Base-by-base conservation (phyloP, 2,329 filamentous ascomycete genomes). In the Dryadomyces sulphureus region DNA sequence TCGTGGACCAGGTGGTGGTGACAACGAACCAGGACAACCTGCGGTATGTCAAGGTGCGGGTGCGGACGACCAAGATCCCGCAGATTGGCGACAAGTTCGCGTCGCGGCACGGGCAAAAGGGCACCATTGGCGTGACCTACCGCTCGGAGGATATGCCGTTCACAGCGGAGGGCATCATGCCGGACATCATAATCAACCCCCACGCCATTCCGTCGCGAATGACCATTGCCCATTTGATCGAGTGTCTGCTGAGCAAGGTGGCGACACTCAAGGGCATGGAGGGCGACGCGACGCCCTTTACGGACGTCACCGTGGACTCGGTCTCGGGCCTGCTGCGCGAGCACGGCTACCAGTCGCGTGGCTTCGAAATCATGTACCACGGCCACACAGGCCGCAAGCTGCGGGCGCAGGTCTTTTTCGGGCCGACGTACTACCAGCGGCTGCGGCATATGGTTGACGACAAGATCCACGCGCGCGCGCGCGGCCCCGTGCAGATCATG, bases 151-250 rank as follows among this genome's bases (percentile, higher is more conserved):
- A 98, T 59, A 98, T 98, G 93, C 93, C 93, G 0, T 98, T 98
- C 64, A 92, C 87, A 3, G 72, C 79, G 34, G 87, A 96, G 61
- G 92, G 93, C 56, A 76, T 98, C 45, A 84, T 83, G 0, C 92
- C 93, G 0, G 93, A 98, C 64, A 74, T 98, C 52, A 95, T 98
- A 64, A 96, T 98, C 72, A 98, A 98, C 65, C 92, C 92, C 1
- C 92, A 98, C 73, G 93, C 92, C 60, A 98, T 98, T 75, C 92
- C 92, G 0, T 98, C 92, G 46, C 92, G 92, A 77, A 98, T 98
- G 92, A 98, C 93, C 3, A 98, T 98, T 79, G 92, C 92, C 57
- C 92, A 98, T 73, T 89, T 98, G 77, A 94, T 98, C 62, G 92
- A 98, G 71, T 98, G 92, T 74, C 75, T 96, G 55, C 76, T 98